Conservation (phyloP, 257 asterid species). For the Gynochthodes officinalis region DNA sequence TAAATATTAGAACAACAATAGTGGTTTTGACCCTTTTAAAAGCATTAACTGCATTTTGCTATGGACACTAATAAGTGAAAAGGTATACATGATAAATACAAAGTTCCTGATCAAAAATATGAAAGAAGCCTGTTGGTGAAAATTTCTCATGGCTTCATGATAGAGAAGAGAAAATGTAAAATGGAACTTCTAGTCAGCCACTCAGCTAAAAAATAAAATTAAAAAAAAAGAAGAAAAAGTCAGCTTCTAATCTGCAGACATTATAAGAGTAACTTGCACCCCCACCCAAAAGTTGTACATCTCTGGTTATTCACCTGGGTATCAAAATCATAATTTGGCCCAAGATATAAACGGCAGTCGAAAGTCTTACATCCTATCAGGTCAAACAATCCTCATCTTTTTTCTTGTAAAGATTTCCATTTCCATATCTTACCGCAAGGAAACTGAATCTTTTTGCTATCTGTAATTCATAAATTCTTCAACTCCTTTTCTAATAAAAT, state of each 20-base stretch:
- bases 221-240: no score
- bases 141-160: neutral
- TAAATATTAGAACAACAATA: neutral
- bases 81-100: neutral
- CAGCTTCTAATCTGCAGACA: neutral
- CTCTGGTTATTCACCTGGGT: conserved; percentile 1
- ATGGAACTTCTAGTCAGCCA: neutral
- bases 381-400: neutral
- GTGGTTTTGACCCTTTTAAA: neutral
- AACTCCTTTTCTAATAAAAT: neutral
- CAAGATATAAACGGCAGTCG: neutral
- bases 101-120: neutral
- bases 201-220: neutral
- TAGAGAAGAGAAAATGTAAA: neutral
- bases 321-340: neutral
- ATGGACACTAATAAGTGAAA: neutral
- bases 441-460: neutral
- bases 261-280: neutral
- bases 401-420: neutral
- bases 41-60: no score
- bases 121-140: neutral
- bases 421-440: neutral
- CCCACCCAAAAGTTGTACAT: neutral
- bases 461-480: neutral
- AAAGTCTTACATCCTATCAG: neutral